Evolutionary conservation across 371 early-diverging fungal genomes (phyloP).

Genomic region (Batrachochytrium dendrobatidis): DNA sequence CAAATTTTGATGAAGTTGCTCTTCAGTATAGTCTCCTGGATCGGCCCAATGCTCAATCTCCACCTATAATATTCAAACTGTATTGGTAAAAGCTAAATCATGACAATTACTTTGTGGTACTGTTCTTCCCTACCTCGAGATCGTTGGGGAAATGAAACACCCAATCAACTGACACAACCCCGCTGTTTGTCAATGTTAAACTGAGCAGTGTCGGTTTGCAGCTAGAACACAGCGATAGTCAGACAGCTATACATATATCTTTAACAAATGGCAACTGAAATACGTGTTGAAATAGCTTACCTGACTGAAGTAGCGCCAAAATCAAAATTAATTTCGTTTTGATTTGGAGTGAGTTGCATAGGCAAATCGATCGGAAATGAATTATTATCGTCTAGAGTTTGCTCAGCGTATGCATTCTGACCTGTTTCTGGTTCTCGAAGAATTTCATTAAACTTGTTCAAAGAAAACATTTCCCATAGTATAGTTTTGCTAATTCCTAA

Average conservation of each 20-base stretch:
- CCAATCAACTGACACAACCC: constrained; percentile 43
- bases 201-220: constrained; percentile 24
- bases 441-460: constrained; percentile 30
- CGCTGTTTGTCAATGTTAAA: constrained; percentile 31
- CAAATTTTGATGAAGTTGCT: constrained; percentile 35
- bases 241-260: background rate
- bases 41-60: constrained; percentile 45
- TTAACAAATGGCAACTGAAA: background rate
- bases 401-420: constrained; percentile 10
- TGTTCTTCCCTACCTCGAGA: constrained; percentile 26
- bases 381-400: constrained; percentile 14
- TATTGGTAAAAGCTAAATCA: background rate
- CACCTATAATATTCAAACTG: constrained; percentile 9
- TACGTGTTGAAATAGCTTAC: background rate
- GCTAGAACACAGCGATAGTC: background rate
- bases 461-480: constrained; percentile 38
- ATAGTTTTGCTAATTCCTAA: constrained; percentile 22
- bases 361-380: constrained; percentile 16
- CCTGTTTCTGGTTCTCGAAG: constrained; percentile 10
- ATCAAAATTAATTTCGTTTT: constrained; percentile 20
- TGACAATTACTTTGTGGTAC: background rate
- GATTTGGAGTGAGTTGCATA: background rate
- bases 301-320: constrained; percentile 37
- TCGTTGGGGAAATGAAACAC: constrained; percentile 39
- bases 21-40: constrained; percentile 43